These are phyloP conservation scores for Polygonum aviculare DNA, from an alignment of 148 eudicot species.

Conservation along the genomic window DNA sequence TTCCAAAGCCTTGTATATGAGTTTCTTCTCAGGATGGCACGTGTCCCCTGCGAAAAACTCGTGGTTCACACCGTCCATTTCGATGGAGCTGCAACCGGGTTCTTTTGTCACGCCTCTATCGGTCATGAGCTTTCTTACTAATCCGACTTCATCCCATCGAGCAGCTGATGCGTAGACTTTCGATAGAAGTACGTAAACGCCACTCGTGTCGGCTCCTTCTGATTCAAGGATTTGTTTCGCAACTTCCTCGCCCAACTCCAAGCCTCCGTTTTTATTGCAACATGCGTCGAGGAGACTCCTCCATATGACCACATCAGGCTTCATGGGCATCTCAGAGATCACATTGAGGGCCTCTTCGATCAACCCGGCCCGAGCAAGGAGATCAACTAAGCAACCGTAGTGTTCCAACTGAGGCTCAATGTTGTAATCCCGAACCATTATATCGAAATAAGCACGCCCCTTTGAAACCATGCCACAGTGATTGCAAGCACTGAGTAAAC, in stretches of 20 bases:
- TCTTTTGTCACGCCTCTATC: slow-evolving; percentile 53
- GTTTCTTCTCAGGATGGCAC: slow-evolving; percentile 42
- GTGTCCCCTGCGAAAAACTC: slow-evolving; percentile 72
- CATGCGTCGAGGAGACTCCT: slow-evolving; percentile 75
- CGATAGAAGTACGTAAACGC: slow-evolving; percentile 63
- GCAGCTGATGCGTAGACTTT: slow-evolving; percentile 61
- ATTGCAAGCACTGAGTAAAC: slow-evolving; percentile 58
- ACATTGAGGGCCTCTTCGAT: slow-evolving; percentile 50
- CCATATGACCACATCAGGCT: slow-evolving; percentile 73
- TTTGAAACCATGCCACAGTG: slow-evolving; percentile 51
- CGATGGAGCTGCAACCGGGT: slow-evolving; percentile 72
- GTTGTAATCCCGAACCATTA: slow-evolving; percentile 43
- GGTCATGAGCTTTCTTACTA: slow-evolving; percentile 53
- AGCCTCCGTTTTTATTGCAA: slow-evolving; percentile 41
- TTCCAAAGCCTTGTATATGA: slow-evolving; percentile 36
- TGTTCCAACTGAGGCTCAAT: slow-evolving; percentile 63
- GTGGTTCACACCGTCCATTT: slow-evolving; percentile 41
- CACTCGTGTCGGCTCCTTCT: slow-evolving; percentile 33
- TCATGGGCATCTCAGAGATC: slow-evolving; percentile 56
- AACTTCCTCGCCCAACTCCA: slow-evolving; percentile 54
- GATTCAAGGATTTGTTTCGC: slow-evolving; percentile 45
- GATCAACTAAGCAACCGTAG: slow-evolving; percentile 72
- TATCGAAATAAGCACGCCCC: slow-evolving; percentile 48
- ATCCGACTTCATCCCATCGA: slow-evolving; percentile 59
- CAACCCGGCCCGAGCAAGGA: slow-evolving; percentile 65